Evolutionary conservation across 257 asterid genomes (phyloP).

Genomic region (Cruciata laevipes): DNA sequence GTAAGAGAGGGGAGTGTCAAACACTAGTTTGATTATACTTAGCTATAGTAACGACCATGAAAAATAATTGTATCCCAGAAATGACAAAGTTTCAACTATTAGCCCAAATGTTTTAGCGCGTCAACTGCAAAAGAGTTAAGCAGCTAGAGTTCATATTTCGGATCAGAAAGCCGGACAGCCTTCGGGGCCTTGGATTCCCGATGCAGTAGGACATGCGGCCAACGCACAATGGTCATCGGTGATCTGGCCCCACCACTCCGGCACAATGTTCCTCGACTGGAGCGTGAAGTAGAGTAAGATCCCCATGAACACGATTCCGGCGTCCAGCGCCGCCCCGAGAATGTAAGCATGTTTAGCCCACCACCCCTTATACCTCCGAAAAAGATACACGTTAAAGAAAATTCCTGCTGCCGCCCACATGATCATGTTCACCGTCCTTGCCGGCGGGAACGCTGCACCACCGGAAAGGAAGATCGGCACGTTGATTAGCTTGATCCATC

Average conservation of each 20-base stretch:
- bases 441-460: constrained; percentile 43
- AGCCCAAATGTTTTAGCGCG: not conserved
- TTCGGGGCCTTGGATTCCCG: constrained; percentile 30
- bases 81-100: not conserved
- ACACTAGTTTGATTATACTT: not conserved
- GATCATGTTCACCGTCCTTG: constrained; percentile 49
- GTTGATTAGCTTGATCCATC: constrained; percentile 48
- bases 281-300: constrained; percentile 44
- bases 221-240: constrained; percentile 58
- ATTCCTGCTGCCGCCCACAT: constrained; percentile 60
- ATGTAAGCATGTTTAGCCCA: constrained; percentile 78
- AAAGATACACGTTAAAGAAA: constrained; percentile 45
- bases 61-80: not conserved
- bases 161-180: constrained; percentile 48
- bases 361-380: constrained; percentile 53
- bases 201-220: constrained; percentile 59
- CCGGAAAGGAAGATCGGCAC: constrained; percentile 55
- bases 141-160: no score
- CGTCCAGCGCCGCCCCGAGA: constrained; percentile 55
- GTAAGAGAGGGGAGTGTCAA: not conserved
- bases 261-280: constrained; percentile 33
- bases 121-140: no score
- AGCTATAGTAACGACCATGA: not conserved
- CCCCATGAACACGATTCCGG: constrained; percentile 79
- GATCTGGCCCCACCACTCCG: constrained; percentile 69